phyloP scores from a whole-genome alignment of 1,139 yeast species.

The Zhuliangozyma blackwelliae region DNA sequence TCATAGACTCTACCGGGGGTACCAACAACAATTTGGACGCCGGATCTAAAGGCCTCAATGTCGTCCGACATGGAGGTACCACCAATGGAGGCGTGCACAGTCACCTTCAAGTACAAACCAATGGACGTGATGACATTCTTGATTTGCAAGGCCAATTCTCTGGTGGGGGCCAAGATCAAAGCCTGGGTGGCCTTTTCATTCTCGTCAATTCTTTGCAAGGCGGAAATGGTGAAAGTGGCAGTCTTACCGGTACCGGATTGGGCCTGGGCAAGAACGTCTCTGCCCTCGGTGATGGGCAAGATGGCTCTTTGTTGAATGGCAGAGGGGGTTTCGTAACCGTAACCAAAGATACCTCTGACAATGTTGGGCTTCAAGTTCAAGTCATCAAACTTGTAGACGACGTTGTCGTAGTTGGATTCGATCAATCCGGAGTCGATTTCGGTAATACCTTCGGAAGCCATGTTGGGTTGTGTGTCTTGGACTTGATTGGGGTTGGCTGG shows the following conservation, averaged over 20 bases:
- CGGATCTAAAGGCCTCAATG: constrained; percentile 84
- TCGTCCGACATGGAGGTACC: constrained; percentile 93
- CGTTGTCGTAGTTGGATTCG: constrained; percentile 97
- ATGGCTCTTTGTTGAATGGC: constrained; percentile 99
- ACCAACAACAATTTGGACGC: constrained; percentile 97
- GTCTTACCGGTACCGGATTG: constrained; percentile 99
- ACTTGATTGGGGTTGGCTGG: neutral
- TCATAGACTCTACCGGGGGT: constrained; percentile 99
- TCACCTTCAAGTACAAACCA: constrained; percentile 89
- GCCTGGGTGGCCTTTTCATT: constrained; percentile 82
- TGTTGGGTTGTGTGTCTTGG: constrained; percentile 1
- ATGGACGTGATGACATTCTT: constrained; percentile 93
- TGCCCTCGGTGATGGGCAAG: constrained; percentile 91
- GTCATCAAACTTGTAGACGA: constrained; percentile 85
- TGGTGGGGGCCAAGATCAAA: constrained; percentile 94
- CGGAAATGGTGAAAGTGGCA: constrained; percentile 96
- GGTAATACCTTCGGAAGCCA: constrained; percentile 58
- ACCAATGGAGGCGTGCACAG: constrained; percentile 98
- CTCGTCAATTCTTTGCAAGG: constrained; percentile 88
- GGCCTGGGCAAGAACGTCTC: constrained; percentile 98
- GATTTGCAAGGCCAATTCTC: constrained; percentile 97
- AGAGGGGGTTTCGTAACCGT: constrained; percentile 97
- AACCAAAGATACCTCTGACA: constrained; percentile 89
- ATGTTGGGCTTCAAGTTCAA: constrained; percentile 74
- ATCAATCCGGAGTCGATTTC: constrained; percentile 82